Evolutionary conservation across 768 basidiomycete species (phyloP).

Genomic region (Suillus plorans): DNA sequence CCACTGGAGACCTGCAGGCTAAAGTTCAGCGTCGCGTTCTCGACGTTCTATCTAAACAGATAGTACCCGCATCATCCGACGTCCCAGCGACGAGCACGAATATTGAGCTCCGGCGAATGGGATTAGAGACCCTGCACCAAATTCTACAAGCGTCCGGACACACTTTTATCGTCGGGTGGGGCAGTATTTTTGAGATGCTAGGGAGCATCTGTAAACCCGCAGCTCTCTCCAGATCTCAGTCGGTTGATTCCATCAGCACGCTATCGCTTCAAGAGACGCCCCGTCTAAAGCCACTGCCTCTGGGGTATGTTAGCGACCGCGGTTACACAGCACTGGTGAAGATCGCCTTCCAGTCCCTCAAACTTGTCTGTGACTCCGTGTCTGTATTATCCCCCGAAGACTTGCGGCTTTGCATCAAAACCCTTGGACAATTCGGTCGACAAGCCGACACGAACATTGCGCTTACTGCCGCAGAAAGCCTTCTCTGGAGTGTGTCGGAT

Average conservation of each 20-base stretch:
- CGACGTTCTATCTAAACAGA: conserved; percentile 80
- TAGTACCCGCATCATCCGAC: conserved; percentile 44
- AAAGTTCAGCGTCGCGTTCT: conserved; percentile 81
- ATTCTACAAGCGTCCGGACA: conserved; percentile 92
- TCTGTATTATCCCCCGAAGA: conserved; percentile 78
- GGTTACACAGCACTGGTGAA: conserved; percentile 77
- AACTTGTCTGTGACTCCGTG: conserved; percentile 91
- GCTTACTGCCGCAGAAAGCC: conserved; percentile 87
- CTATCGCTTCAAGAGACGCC: conserved; percentile 38
- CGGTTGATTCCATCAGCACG: conserved; percentile 42
- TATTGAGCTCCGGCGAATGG: conserved; percentile 85
- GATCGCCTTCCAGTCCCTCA: conserved; percentile 92
- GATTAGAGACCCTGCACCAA: conserved; percentile 84
- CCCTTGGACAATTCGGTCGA: conserved; percentile 87
- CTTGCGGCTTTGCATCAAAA: conserved; percentile 84
- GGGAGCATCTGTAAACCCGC: conserved; percentile 78
- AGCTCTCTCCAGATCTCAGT: conserved; percentile 33
- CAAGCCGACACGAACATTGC: conserved; percentile 97
- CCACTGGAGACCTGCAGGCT: conserved; percentile 59
- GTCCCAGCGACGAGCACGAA: conserved; percentile 42
- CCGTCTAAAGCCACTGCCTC: conserved; percentile 45
- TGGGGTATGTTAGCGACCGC: conserved; percentile 63
- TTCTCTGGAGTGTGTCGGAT: conserved; percentile 96
- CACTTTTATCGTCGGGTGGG: conserved; percentile 91
- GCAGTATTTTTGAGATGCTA: conserved; percentile 89